Base-by-base conservation (phyloP, 768 basidiomycete species). In the Chlorophyllum brunneum region DNA sequence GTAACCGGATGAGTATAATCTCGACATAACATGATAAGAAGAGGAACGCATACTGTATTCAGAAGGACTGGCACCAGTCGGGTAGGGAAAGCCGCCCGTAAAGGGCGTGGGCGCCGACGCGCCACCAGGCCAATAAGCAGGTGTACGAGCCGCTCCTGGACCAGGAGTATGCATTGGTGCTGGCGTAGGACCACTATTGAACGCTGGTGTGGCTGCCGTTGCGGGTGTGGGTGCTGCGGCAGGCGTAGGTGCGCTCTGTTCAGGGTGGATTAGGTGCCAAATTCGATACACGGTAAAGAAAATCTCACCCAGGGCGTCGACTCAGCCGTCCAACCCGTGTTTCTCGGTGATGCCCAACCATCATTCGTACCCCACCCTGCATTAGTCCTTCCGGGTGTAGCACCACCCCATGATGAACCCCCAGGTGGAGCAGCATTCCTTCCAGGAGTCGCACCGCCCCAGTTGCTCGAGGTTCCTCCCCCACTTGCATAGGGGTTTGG, bases 401-500 rank as follows among this genome's bases (percentile, higher is more conserved):
- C 73, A 48, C 73, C 78, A 26, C 75, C 78, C 69, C 75, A 78
- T 18, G 65, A 68, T 38, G 56, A 55, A 16, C 61, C 59, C 23
- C 56, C 57, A 18, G 60, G 49, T 13, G 47, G 34, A 22, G 48
- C 59, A 58, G 56, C 64, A 59, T 61, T 67, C 22, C 65, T 65
- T 42, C 60, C 64, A 33, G 65, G 78, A 31, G 78, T 77, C 23
- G 76, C 73, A 48, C 73, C 78, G 18, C 75, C 78, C 69, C 75
- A 78, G 26, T 64, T 68, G 41, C 30, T 53, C 10, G 57, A 56
- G 24, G 39, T 30, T 20, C 63, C 67, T 36, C 61, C 60, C 55
- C 78, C 73, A 49, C 77, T 79, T 0, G 81, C 80, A 24, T 88
- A 86, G 1, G 86, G 85, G 64, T 88, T 90, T 3, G 88, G 87